Evolutionary conservation across 805 yeast species (phyloP).

Genomic region (Candida chauliodis): DNA sequence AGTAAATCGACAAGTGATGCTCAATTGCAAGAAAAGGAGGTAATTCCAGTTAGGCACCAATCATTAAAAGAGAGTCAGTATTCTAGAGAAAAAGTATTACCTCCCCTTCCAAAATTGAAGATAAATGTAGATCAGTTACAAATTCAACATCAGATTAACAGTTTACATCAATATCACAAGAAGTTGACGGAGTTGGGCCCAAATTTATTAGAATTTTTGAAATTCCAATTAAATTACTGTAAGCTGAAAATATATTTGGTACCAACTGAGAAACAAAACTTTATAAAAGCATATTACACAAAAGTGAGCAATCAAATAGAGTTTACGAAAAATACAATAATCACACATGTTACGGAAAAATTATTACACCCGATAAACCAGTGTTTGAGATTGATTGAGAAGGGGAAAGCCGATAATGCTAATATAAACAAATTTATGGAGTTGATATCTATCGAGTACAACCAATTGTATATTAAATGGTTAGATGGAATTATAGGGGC

Average conservation of each 20-base stretch:
- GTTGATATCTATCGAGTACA: slow-evolving; percentile 9
- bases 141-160: slow-evolving; percentile 4
- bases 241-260: slow-evolving; percentile 2
- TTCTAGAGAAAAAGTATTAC: not conserved
- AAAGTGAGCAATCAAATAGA: slow-evolving; percentile 7
- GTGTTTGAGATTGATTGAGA: slow-evolving; percentile 3
- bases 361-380: slow-evolving; percentile 8
- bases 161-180: not conserved
- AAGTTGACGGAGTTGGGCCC: slow-evolving; percentile 8
- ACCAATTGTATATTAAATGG: slow-evolving; percentile 14
- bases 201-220: slow-evolving; percentile 5
- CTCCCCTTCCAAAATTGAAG: not conserved
- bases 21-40: not conserved
- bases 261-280: slow-evolving; percentile 1
- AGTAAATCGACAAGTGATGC: slow-evolving; percentile 7
- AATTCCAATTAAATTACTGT: slow-evolving; percentile 8
- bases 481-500: slow-evolving; percentile 15
- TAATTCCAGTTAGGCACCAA: slow-evolving; percentile 3
- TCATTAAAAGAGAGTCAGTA: slow-evolving; percentile 3
- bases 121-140: not conserved
- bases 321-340: slow-evolving; percentile 5
- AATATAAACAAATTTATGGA: slow-evolving; percentile 8
- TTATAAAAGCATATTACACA: slow-evolving; percentile 1
- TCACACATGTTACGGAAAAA: slow-evolving; percentile 3
- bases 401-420: slow-evolving; percentile 4